Base-by-base conservation (phyloP, 768 basidiomycete species). In the Lactarius pseudohatsudake region DNA sequence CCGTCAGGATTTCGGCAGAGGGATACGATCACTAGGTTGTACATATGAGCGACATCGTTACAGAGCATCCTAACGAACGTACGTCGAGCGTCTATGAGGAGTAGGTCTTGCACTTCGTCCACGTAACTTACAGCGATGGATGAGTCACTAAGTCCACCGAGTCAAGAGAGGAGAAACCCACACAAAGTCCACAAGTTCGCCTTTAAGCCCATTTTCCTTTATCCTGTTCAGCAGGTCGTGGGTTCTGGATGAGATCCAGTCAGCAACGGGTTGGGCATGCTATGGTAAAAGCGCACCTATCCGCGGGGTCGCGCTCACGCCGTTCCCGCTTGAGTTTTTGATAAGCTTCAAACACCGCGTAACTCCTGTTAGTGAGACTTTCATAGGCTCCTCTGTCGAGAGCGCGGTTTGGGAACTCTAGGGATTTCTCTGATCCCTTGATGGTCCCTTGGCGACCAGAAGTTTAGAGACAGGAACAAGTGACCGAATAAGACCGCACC, bases 61-160 rank as follows among this genome's bases (percentile, higher is more conserved):
- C 16, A 56, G 15, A 9, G 3, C 15, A n/a, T 1, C n/a, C 45
- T 30, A 30, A 26, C 45, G 4, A 15, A 73, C 82, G 41, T 73
- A 90, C 89, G 67, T 18, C 84, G 76, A 1, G 83, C 79, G 72
- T 91, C 89, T 10, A 90, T 82, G 7, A 91, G 77, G 0, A 90
- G 78, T 70, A 88, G 85, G 69, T 91, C 90, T 72, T 91, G 90
- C 0, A 83, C 85, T 75, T 91, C 90, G 56, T 91, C 90, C 2
- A 91, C 80, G 70, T 90, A 91, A 15, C 89, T 88, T 22, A 0
- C 15, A 26, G 32, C 47, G 11, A 41, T 32, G 5, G 9, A 30
- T 26, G 28, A 7, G 22, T 43, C 47, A 32, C 13, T 6, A 54
- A 43, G 7, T 28, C 20, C 30, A 57, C 56, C 3, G 18, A 43